A percentile compares a stretch with the other conserved stretches of the same genome.
These are phyloP conservation scores for Debaryomycetaceae sp. DNA, from an alignment of 1,139 yeast species.

Conservation along the genomic window DNA sequence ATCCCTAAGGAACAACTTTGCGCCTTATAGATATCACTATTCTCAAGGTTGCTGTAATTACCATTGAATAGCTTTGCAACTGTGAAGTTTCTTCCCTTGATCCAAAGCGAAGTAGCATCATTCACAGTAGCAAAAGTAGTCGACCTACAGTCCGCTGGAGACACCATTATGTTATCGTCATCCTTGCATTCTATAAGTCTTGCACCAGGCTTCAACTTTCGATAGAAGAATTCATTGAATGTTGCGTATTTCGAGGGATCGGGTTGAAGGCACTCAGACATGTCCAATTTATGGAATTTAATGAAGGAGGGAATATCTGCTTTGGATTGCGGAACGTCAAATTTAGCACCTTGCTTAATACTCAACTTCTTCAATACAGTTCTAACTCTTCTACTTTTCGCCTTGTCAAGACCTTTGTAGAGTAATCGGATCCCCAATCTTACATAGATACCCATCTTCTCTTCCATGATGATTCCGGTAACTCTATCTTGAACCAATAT, in stretches of 20 bases:
- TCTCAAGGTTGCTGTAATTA: slow-evolving; percentile 48
- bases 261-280: slow-evolving; percentile 60
- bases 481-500: slow-evolving; percentile 88
- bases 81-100: slow-evolving; percentile 80
- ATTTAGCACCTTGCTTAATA: slow-evolving; percentile 78
- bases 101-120: slow-evolving; percentile 80
- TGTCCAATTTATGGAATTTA: slow-evolving; percentile 72
- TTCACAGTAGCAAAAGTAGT: slow-evolving; percentile 62
- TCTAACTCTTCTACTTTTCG: slow-evolving; percentile 54
- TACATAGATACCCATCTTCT: slow-evolving; percentile 87
- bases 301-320: slow-evolving; percentile 73
- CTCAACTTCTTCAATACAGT: slow-evolving; percentile 61
- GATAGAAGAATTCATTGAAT: slow-evolving; percentile 86
- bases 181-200: slow-evolving; percentile 63
- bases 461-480: slow-evolving; percentile 86
- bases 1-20: slow-evolving; percentile 63
- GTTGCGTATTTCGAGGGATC: slow-evolving; percentile 53
- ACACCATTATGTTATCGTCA: slow-evolving; percentile 50
- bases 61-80: slow-evolving; percentile 61
- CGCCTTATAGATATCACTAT: slow-evolving; percentile 33
- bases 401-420: slow-evolving; percentile 68
- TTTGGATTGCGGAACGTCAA: slow-evolving; percentile 66
- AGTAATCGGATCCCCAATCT: slow-evolving; percentile 80
- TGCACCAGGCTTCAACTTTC: slow-evolving; percentile 69
- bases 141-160: slow-evolving; percentile 89